Conservation (phyloP, 441 rosid species). For the Rhodomyrtus psidioides region DNA sequence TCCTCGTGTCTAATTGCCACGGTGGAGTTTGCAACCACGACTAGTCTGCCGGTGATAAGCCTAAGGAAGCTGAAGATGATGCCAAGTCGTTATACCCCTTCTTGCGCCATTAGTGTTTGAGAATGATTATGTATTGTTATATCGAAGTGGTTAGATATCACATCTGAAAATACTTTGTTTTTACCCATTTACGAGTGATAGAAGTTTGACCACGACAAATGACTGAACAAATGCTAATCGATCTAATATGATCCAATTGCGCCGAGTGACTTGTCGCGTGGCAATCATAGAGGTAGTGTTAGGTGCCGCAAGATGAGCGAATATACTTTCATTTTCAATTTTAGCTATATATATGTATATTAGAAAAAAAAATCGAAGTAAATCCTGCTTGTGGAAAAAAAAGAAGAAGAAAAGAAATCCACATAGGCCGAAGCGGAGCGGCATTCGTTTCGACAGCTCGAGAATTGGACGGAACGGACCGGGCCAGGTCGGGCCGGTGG, state of each 20-base stretch:
- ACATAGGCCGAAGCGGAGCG: too few species aligned
- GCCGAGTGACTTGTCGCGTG: background rate
- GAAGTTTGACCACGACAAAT: background rate
- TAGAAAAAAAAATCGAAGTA: too few species aligned
- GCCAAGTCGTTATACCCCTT: too few species aligned
- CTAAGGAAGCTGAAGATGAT: background rate
- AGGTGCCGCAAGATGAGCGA: background rate
- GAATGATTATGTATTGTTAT: background rate
- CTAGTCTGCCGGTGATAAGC: accelerated
- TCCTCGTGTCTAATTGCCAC: too few species aligned
- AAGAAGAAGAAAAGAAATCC: too few species aligned
- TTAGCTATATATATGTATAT: too few species aligned
- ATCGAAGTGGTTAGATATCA: background rate
- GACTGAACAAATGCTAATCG: background rate
- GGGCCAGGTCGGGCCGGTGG: background rate
- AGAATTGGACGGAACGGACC: too few species aligned
- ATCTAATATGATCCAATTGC: background rate
- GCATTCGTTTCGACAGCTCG: too few species aligned
- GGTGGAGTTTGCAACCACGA: background rate
- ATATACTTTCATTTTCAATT: background rate
- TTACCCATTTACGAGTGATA: background rate
- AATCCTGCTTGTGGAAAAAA: too few species aligned
- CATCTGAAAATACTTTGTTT: background rate
- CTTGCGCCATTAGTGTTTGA: background rate
- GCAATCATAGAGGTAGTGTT: background rate